Percentiles rank a stretch among this genome's conserved stretches.
phyloP scores from a whole-genome alignment of 2,329 filamentous ascomycete species.

The Cordyceps cicadae region DNA sequence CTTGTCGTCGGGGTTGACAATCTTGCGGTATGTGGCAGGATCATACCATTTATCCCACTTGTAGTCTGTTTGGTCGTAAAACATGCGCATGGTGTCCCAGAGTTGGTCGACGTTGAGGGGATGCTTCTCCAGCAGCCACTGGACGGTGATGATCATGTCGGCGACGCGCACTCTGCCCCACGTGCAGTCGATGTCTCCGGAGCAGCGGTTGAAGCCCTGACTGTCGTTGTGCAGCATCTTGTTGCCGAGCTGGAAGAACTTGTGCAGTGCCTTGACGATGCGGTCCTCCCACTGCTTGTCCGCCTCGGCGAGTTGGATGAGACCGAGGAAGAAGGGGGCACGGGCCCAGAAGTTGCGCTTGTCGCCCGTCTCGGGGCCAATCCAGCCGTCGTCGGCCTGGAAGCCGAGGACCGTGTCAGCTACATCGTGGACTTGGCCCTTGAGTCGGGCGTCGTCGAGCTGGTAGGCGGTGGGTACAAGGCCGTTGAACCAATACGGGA shows the following conservation, averaged over 20 bases:
- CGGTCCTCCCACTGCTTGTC: constrained; percentile 18
- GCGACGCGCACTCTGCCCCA: constrained; percentile 28
- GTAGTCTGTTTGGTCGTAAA: constrained; percentile 22
- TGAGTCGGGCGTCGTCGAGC: constrained; percentile 33
- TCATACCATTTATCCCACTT: constrained; percentile 25
- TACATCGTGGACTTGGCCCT: constrained; percentile 34
- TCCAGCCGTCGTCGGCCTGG: constrained; percentile 42
- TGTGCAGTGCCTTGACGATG: constrained; percentile 15
- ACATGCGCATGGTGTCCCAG: constrained; percentile 34
- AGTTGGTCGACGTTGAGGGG: constrained; percentile 22
- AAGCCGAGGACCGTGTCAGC: constrained; percentile 32
- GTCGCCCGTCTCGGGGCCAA: constrained; percentile 30
- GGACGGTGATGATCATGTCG: constrained; percentile 31
- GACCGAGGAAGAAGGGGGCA: constrained; percentile 23
- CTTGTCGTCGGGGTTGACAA: constrained; percentile 14
- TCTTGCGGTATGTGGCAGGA: constrained; percentile 15
- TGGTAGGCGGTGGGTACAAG: constrained; percentile 48
- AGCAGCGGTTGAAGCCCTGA: constrained; percentile 39
- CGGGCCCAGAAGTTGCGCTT: constrained; percentile 25
- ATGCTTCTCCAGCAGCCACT: constrained; percentile 32
- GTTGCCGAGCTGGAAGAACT: constrained; percentile 36
- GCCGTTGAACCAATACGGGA: constrained; percentile 54
- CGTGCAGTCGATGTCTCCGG: constrained; percentile 28
- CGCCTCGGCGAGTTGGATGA: constrained; percentile 27
- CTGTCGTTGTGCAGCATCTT: constrained; percentile 46